Conservation (phyloP, 2,329 filamentous ascomycete genomes). For the Sphaerulina populicola region DNA sequence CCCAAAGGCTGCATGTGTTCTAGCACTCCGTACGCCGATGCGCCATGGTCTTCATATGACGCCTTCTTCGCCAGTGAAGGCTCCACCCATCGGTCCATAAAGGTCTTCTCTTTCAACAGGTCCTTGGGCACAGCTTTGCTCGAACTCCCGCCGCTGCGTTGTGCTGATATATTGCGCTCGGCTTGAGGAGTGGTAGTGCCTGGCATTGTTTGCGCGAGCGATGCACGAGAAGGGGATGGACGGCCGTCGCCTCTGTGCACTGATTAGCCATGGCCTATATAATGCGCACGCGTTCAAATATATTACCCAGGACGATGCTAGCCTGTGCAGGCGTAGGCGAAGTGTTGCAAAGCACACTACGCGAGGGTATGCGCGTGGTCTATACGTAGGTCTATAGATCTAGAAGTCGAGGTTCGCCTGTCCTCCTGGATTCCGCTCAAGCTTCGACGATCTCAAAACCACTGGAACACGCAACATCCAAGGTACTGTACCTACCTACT, state of each 20-base stretch:
- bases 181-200: conserved; percentile 6
- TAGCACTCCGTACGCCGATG: conserved; percentile 64
- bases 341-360: conserved; percentile 5
- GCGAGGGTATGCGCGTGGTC: background rate
- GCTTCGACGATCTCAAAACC: too few species aligned
- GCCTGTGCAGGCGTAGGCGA: conserved; percentile 5
- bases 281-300: background rate
- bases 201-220: conserved; percentile 5
- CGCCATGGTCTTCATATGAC: conserved; percentile 69
- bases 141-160: conserved; percentile 29
- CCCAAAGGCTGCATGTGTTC: conserved; percentile 79
- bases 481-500: too few species aligned
- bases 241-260: conserved; percentile 13
- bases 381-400: background rate
- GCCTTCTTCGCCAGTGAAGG: conserved; percentile 48
- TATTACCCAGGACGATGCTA: conserved; percentile 15
- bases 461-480: too few species aligned
- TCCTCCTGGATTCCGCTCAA: too few species aligned
- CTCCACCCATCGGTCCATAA: conserved; percentile 42
- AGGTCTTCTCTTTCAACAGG: conserved; percentile 32
- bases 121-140: conserved; percentile 30
- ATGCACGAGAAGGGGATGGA: conserved; percentile 1
- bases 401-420: conserved; percentile 1
- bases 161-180: conserved; percentile 1
- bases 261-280: conserved; percentile 8